Percentiles rank a stretch among this genome's conserved stretches.
These are phyloP conservation scores for Nicotiana attenuata DNA, from an alignment of 257 asterid genomes.

Conservation along the genomic window DNA sequence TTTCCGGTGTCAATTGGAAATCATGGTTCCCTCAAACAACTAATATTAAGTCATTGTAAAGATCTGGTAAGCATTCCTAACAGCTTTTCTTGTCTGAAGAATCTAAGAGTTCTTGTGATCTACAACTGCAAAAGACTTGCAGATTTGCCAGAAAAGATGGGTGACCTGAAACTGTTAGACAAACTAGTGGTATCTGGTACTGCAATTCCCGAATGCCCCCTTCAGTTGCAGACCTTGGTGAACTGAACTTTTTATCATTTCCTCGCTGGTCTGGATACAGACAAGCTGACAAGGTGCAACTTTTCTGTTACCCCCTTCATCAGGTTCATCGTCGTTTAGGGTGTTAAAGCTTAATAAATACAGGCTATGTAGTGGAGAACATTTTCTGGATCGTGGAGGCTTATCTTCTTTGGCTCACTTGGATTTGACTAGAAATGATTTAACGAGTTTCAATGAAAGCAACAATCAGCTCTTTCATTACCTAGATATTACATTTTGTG, in stretches of 20 bases:
- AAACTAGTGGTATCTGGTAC: constrained; percentile 5
- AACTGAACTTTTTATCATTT: background rate
- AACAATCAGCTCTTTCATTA: background rate
- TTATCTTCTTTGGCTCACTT: constrained; percentile 1
- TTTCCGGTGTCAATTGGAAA: background rate
- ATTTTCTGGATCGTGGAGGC: background rate
- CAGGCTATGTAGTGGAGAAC: background rate
- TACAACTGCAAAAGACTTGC: background rate
- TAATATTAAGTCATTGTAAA: background rate
- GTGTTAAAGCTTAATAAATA: background rate
- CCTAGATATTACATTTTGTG: constrained; percentile 8
- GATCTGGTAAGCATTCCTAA: constrained; percentile 4
- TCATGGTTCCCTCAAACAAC: background rate
- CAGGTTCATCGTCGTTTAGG: background rate
- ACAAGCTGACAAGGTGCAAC: background rate
- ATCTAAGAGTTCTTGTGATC: background rate
- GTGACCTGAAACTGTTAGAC: background rate
- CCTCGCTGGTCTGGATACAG: constrained; percentile 1
- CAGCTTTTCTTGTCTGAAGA: background rate
- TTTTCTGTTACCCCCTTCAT: background rate
- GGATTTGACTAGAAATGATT: background rate
- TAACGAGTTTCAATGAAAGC: background rate
- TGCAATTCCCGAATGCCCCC: background rate
- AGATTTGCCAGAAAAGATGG: background rate
- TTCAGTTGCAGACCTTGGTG: background rate